Evolutionary conservation across 371 early-diverging fungal species (phyloP).

Genomic region (Lichtheimia ramosa): DNA sequence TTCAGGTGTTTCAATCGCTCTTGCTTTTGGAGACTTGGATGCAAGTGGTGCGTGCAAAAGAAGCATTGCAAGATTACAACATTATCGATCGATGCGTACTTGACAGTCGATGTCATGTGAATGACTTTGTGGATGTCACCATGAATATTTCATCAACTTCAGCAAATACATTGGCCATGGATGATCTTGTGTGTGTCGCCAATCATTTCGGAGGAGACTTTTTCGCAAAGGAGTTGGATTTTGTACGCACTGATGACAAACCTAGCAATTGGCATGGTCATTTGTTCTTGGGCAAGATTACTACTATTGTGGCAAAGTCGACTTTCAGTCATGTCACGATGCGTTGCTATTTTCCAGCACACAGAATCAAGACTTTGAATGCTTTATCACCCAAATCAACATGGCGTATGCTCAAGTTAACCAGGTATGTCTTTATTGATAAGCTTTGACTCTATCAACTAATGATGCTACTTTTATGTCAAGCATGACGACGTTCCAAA

Average conservation of each 20-base stretch:
- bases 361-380: conserved; percentile 43
- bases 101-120: conserved; percentile 61
- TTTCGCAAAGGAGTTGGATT: conserved; percentile 20
- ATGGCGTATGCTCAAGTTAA: conserved; percentile 35
- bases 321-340: conserved; percentile 47
- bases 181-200: conserved; percentile 53
- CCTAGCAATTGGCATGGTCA: conserved; percentile 24
- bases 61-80: conserved; percentile 56
- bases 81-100: conserved; percentile 46
- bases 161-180: conserved; percentile 28
- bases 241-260: not conserved
- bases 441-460: not conserved
- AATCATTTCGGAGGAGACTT: conserved; percentile 49
- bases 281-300: conserved; percentile 66
- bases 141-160: conserved; percentile 39
- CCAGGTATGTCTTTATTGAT: conserved; percentile 22
- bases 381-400: conserved; percentile 42
- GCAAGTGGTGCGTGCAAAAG: conserved; percentile 73
- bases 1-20: conserved; percentile 75
- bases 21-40: conserved; percentile 85
- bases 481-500: conserved; percentile 75
- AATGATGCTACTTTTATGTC: not conserved
- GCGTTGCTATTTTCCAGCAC: conserved; percentile 46
- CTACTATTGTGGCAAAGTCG: conserved; percentile 38
- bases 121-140: conserved; percentile 76